Conservation (phyloP, 331 rosid species). For the Cydonia oblonga region DNA sequence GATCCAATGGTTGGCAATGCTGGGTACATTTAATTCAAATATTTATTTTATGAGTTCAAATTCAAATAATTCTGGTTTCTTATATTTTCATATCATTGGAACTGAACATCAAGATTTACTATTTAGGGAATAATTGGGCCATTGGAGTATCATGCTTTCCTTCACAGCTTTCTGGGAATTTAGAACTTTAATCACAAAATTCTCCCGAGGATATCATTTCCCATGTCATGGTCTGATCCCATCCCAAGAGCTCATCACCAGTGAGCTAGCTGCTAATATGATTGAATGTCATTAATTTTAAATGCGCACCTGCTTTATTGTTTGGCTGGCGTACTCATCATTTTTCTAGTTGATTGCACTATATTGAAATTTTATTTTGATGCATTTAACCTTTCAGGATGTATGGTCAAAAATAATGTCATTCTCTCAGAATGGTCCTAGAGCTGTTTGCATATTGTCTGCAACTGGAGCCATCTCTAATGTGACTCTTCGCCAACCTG, state of each 20-base stretch:
- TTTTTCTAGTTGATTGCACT: background rate
- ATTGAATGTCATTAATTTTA: background rate
- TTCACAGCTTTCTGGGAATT: background rate
- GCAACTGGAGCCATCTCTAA: slow-evolving; percentile 64
- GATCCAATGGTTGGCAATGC: background rate
- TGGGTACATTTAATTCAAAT: background rate
- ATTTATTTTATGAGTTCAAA: too few relatives aligned
- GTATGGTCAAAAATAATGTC: slow-evolving; percentile 45
- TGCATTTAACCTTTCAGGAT: slow-evolving; percentile 38
- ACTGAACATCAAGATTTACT: background rate
- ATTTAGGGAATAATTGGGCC: background rate
- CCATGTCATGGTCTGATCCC: background rate
- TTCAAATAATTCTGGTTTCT: background rate
- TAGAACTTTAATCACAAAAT: background rate
- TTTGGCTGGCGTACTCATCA: background rate
- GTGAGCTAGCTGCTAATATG: background rate
- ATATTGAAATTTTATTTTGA: background rate
- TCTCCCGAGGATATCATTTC: background rate
- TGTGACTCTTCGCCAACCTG: slow-evolving; percentile 57
- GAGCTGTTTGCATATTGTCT: slow-evolving; percentile 49
- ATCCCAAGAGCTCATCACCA: background rate
- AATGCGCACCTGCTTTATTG: background rate
- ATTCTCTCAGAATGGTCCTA: slow-evolving; percentile 40
- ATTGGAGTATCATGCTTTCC: background rate
- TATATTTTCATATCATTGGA: background rate